Evolutionary conservation across 2,329 filamentous ascomycete genomes (phyloP).

Genomic region (Cercospora citrullina): DNA sequence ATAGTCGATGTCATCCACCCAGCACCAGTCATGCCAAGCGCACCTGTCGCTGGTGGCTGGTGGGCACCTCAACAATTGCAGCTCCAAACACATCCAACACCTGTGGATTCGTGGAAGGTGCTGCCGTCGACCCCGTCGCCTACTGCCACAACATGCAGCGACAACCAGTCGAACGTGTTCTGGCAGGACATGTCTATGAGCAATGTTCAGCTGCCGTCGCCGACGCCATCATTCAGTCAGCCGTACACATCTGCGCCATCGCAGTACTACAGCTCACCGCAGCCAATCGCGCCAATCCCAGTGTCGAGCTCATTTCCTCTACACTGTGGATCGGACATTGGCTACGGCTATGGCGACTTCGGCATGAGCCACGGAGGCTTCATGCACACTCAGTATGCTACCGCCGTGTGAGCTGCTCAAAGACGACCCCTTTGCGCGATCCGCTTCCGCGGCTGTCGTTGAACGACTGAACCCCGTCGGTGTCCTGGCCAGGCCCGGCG

Average conservation of each 20-base stretch:
- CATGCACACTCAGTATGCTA: constrained; percentile 62
- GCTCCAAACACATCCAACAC: constrained; percentile 64
- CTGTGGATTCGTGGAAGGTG: constrained; percentile 86
- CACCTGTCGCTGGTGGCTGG: constrained; percentile 65
- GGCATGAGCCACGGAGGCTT: constrained; percentile 89
- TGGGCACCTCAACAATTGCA: constrained; percentile 72
- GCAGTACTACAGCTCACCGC: constrained; percentile 76
- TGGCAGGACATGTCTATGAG: constrained; percentile 78
- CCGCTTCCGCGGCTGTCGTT: constrained; percentile 33
- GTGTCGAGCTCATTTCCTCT: constrained; percentile 85
- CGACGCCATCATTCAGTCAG: constrained; percentile 76
- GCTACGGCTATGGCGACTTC: constrained; percentile 69
- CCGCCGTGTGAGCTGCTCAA: constrained; percentile 77
- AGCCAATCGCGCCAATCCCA: constrained; percentile 72
- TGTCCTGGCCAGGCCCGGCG: constrained; percentile 47
- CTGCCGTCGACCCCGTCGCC: constrained; percentile 84
- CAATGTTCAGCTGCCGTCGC: constrained; percentile 71
- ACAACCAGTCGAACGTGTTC: constrained; percentile 68
- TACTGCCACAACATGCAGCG: constrained; percentile 65
- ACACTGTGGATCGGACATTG: constrained; percentile 70
- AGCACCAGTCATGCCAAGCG: constrained; percentile 79
- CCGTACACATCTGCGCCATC: constrained; percentile 61
- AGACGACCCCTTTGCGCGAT: constrained; percentile 36
- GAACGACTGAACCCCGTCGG: constrained; percentile 33
- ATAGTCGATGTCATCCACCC: constrained; percentile 88